phyloP scores from a whole-genome alignment of 129 eudicot species.

The Ambrosia artemisiifolia region DNA sequence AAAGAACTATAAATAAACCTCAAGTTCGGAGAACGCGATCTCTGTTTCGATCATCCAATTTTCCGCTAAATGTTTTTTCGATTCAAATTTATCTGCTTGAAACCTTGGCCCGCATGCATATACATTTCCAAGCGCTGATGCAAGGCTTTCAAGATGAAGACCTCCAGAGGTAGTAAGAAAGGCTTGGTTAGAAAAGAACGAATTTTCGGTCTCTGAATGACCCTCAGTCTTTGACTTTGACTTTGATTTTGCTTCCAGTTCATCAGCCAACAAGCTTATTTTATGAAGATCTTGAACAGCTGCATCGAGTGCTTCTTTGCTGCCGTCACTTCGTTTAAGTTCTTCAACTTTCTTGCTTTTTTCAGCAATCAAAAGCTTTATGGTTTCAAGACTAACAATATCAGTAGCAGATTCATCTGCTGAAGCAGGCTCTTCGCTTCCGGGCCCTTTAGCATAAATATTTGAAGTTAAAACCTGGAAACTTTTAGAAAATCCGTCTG shows the following conservation, averaged over 20 bases:
- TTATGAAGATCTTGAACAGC: conserved; percentile 68
- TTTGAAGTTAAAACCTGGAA: conserved; percentile 60
- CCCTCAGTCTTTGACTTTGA: conserved; percentile 24
- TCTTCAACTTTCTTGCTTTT: conserved; percentile 65
- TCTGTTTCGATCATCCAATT: conserved; percentile 82
- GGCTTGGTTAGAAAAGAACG: conserved; percentile 62
- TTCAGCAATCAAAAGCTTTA: conserved; percentile 57
- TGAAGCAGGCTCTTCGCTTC: conserved; percentile 24
- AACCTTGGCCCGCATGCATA: conserved; percentile 84
- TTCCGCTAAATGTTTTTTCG: conserved; percentile 62
- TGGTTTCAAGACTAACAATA: conserved; percentile 41
- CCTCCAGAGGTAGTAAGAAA: conserved; percentile 60
- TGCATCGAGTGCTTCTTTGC: conserved; percentile 65
- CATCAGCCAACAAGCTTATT: conserved; percentile 44
- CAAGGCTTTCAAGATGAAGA: conserved; percentile 85
- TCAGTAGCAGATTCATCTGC: conserved; percentile 32
- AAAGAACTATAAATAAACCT: conserved; percentile 41
- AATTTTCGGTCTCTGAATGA: conserved; percentile 24
- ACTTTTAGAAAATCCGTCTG: conserved; percentile 46
- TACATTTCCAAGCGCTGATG: conserved; percentile 84
- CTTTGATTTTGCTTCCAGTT: conserved; percentile 50
- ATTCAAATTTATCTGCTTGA: conserved; percentile 48
- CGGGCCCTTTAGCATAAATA: conserved; percentile 20
- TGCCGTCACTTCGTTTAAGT: conserved; percentile 61
- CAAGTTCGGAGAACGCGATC: conserved; percentile 77